Conservation (phyloP, 1,139 yeast genomes). For the Candida sojae region DNA sequence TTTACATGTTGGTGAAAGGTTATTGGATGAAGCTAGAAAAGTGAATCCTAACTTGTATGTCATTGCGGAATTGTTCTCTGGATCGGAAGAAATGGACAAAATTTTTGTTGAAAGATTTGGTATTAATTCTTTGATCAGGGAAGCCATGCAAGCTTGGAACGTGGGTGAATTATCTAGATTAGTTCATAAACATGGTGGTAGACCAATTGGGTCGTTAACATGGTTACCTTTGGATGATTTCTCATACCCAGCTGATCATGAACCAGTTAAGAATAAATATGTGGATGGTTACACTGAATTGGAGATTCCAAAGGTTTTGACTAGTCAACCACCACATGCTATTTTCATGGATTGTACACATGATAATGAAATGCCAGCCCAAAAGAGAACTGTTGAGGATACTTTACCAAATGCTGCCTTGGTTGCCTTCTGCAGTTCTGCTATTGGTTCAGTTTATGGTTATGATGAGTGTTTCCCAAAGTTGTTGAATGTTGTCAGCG, state of each 20-base stretch:
- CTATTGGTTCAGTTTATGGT: conserved; percentile 93
- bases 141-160: conserved; percentile 96
- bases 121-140: conserved; percentile 83
- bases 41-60: conserved; percentile 86
- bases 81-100: conserved; percentile 88
- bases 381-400: conserved; percentile 90
- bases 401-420: conserved; percentile 93
- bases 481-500: conserved; percentile 79
- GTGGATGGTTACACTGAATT: conserved; percentile 53
- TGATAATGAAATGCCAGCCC: conserved; percentile 87
- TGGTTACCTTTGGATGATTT: conserved; percentile 75
- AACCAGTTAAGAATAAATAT: conserved; percentile 31
- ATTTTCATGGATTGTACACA: conserved; percentile 97
- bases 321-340: conserved; percentile 81
- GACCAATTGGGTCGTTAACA: conserved; percentile 89
- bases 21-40: conserved; percentile 84
- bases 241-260: conserved; percentile 59
- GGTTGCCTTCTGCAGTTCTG: conserved; percentile 90
- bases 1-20: conserved; percentile 85
- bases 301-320: conserved; percentile 64
- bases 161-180: conserved; percentile 83
- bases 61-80: conserved; percentile 92
- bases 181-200: conserved; percentile 91
- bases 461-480: conserved; percentile 90
- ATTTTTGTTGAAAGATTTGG: conserved; percentile 89